These are phyloP conservation scores for Shiraia bambusicola DNA, from an alignment of 2,329 filamentous ascomycete species.

Conservation along the genomic window DNA sequence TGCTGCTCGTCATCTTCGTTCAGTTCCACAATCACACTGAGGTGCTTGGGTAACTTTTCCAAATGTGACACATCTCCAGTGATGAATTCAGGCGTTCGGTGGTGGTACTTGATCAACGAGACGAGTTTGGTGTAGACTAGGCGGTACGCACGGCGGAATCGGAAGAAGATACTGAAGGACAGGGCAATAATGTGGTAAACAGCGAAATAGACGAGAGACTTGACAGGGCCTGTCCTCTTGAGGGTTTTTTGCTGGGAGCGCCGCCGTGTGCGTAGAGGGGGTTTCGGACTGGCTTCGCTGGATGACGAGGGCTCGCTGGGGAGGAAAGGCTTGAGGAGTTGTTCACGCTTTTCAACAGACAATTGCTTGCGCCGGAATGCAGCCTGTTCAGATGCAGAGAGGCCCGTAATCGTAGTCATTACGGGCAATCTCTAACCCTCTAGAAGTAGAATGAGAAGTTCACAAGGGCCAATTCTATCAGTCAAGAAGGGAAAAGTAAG, in stretches of 20 bases:
- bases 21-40: slow-evolving; percentile 81
- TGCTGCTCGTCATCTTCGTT: slow-evolving; percentile 63
- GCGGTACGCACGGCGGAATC: slow-evolving; percentile 77
- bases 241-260: slow-evolving; percentile 9
- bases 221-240: slow-evolving; percentile 59
- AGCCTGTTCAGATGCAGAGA: slow-evolving; percentile 31
- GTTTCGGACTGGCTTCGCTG: slow-evolving; percentile 14
- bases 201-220: slow-evolving; percentile 63
- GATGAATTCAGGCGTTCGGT: slow-evolving; percentile 91
- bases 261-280: slow-evolving; percentile 13
- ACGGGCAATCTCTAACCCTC: slow-evolving; percentile 9
- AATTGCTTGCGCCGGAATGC: slow-evolving; percentile 45
- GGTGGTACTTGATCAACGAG: slow-evolving; percentile 89
- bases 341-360: slow-evolving; percentile 51
- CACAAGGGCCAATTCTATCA: background rate
- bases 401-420: slow-evolving; percentile 37
- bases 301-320: slow-evolving; percentile 46
- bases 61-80: slow-evolving; percentile 79
- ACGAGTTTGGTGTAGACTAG: slow-evolving; percentile 74
- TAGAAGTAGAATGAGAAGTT: slow-evolving; percentile 6
- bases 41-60: slow-evolving; percentile 73
- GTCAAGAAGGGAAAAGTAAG: background rate
- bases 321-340: slow-evolving; percentile 55
- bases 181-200: slow-evolving; percentile 72
- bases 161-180: slow-evolving; percentile 85